A percentile compares a stretch with the other conserved stretches of the same genome.
phyloP scores from a whole-genome alignment of 768 basidiomycete genomes.

The Suillus ampliporus region DNA sequence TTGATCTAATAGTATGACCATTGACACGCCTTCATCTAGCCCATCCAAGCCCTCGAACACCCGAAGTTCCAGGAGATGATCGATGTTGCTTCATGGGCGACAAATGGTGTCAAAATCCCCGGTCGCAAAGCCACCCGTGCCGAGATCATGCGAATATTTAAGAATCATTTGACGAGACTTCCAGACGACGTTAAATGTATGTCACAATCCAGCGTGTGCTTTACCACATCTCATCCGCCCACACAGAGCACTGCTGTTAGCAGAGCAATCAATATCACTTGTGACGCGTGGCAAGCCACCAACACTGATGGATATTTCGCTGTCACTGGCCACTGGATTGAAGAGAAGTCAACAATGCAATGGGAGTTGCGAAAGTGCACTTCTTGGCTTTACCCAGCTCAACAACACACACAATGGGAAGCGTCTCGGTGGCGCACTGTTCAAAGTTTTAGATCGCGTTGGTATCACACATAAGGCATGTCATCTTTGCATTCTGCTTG shows the following conservation, averaged over 20 bases:
- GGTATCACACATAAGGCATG: slow-evolving; percentile 35
- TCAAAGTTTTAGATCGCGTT: slow-evolving; percentile 36
- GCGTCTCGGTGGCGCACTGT: slow-evolving; percentile 38
- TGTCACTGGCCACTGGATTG: slow-evolving; percentile 46
- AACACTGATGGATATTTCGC: slow-evolving; percentile 46
- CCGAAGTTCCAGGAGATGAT: slow-evolving; percentile 40
- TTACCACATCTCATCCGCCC: neutral
- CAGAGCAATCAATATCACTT: slow-evolving; percentile 41
- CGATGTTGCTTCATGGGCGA: slow-evolving; percentile 37
- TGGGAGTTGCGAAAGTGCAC: slow-evolving; percentile 38
- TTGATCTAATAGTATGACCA: neutral
- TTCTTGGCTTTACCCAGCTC: slow-evolving; percentile 44
- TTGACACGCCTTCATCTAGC: slow-evolving; percentile 15
- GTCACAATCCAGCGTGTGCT: slow-evolving; percentile 6
- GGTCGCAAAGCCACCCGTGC: slow-evolving; percentile 37
- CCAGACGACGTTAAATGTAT: slow-evolving; percentile 25
- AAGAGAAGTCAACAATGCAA: slow-evolving; percentile 28
- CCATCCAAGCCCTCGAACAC: slow-evolving; percentile 35
- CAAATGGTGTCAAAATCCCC: slow-evolving; percentile 37
- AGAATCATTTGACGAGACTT: slow-evolving; percentile 22
- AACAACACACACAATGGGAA: slow-evolving; percentile 45
- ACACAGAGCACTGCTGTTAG: slow-evolving; percentile 22
- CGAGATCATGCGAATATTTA: slow-evolving; percentile 26
- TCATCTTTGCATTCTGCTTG: neutral
- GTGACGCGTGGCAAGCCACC: slow-evolving; percentile 47